These are phyloP conservation scores for Tricladium varicosporioides DNA, from an alignment of 2,329 filamentous ascomycete species.

Conservation along the genomic window DNA sequence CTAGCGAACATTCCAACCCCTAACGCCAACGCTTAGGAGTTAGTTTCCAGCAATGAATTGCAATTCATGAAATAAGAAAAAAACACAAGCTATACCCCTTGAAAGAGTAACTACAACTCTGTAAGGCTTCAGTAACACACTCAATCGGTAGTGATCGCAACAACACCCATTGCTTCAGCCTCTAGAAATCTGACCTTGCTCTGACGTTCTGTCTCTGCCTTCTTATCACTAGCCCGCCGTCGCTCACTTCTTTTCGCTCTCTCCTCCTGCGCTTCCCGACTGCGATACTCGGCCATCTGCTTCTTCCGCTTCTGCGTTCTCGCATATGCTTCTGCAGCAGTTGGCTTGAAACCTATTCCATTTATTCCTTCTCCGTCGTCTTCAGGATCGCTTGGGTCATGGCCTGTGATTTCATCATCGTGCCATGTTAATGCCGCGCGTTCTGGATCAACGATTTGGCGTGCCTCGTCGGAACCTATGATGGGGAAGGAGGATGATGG, in stretches of 20 bases:
- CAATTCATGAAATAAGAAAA: too few species aligned
- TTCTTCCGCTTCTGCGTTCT: conserved; percentile 55
- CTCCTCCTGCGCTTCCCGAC: conserved; percentile 60
- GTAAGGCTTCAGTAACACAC: too few species aligned
- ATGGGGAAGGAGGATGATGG: conserved; percentile 3
- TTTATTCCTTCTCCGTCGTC: conserved; percentile 68
- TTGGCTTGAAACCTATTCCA: conserved; percentile 65
- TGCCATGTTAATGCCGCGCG: conserved; percentile 64
- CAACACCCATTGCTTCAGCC: conserved; percentile 4
- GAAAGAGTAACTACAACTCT: too few species aligned
- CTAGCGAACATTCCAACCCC: too few species aligned
- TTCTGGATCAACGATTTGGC: conserved; percentile 25
- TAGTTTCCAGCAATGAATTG: too few species aligned
- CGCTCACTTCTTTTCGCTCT: conserved; percentile 53
- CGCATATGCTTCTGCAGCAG: conserved; percentile 57
- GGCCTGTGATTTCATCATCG: conserved; percentile 66
- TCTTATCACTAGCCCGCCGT: conserved; percentile 36
- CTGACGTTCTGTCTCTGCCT: conserved; percentile 17
- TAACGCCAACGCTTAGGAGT: too few species aligned
- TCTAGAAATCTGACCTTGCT: conserved; percentile 31
- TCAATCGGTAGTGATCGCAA: background rate
- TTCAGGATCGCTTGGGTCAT: conserved; percentile 62
- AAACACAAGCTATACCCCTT: too few species aligned
- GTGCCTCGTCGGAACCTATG: conserved; percentile 8
- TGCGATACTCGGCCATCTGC: conserved; percentile 62